Conservation (phyloP, 306 rosid species). For the Lathyrus sativus region DNA sequence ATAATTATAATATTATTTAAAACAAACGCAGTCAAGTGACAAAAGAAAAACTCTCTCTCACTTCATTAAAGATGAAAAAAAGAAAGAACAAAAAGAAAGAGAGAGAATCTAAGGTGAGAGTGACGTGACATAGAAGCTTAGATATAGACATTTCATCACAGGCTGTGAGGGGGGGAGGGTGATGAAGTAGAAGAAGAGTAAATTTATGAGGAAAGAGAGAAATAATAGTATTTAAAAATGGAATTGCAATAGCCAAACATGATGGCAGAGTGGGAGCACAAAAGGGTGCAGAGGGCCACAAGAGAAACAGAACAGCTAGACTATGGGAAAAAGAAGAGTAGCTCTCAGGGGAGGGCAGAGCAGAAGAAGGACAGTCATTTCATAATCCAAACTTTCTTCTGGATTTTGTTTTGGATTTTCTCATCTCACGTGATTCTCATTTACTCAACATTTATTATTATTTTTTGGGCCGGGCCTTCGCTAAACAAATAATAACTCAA, state of each 20-base stretch:
- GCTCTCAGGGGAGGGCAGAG: conserved; percentile 43
- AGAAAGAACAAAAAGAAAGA: conserved; percentile 12
- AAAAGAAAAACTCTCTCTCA: not conserved
- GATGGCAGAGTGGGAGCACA: conserved; percentile 36
- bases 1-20: not conserved
- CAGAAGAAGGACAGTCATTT: conserved; percentile 35
- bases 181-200: not conserved
- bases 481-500: not conserved
- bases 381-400: conserved; percentile 38
- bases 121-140: conserved; percentile 62
- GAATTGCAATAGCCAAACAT: conserved; percentile 35
- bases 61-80: not conserved
- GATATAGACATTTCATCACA: conserved; percentile 65
- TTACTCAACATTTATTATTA: not conserved
- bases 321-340: conserved; percentile 26
- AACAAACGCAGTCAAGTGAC: not conserved
- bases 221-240: not conserved
- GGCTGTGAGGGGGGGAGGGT: conserved; percentile 18
- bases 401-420: conserved; percentile 60
- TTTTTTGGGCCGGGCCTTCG: not conserved
- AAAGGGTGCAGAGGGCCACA: conserved; percentile 37
- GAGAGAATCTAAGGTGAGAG: conserved; percentile 58
- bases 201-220: conserved; percentile 19
- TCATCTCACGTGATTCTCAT: conserved; percentile 68
- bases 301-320: conserved; percentile 34